These are phyloP conservation scores for Saccharomyces paradoxus DNA, from an alignment of 805 yeast genomes.

Conservation along the genomic window DNA sequence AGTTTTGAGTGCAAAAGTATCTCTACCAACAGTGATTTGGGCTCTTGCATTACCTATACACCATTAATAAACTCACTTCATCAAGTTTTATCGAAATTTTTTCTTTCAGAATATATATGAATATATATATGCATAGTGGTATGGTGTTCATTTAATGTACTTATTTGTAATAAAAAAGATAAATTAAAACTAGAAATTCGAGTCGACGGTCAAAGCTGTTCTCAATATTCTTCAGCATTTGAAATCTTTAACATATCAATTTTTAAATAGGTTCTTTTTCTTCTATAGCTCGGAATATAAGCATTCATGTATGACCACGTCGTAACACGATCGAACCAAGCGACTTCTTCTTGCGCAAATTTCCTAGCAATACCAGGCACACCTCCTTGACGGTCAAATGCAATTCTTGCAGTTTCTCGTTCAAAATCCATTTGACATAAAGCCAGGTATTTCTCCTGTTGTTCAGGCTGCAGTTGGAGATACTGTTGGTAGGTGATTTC, in stretches of 20 bases:
- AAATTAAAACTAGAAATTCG: not conserved
- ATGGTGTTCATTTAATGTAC: not conserved
- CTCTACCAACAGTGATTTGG: not conserved
- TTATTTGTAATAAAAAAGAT: not conserved
- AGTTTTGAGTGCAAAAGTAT: not conserved
- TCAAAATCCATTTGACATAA: slow-evolving; percentile 10
- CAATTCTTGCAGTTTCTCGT: slow-evolving; percentile 6
- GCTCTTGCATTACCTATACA: not conserved
- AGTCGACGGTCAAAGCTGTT: not conserved
- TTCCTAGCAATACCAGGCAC: slow-evolving; percentile 7
- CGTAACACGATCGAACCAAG: slow-evolving; percentile 10
- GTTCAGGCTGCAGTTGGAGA: slow-evolving; percentile 2
- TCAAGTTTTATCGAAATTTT: not conserved
- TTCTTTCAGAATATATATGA: not conserved
- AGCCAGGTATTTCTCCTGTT: slow-evolving; percentile 10
- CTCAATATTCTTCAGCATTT: not conserved
- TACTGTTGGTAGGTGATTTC: slow-evolving; percentile 7
- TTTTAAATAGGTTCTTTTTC: not conserved
- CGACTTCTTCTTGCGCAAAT: slow-evolving; percentile 10
- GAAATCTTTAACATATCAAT: not conserved
- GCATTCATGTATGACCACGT: slow-evolving; percentile 14
- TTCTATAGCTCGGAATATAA: slow-evolving; percentile 5
- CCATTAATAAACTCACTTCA: not conserved
- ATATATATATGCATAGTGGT: not conserved
- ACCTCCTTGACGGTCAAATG: slow-evolving; percentile 13